Conservation (phyloP, 352 stramenopile genomes). For the Phytophthora chlamydospora region DNA sequence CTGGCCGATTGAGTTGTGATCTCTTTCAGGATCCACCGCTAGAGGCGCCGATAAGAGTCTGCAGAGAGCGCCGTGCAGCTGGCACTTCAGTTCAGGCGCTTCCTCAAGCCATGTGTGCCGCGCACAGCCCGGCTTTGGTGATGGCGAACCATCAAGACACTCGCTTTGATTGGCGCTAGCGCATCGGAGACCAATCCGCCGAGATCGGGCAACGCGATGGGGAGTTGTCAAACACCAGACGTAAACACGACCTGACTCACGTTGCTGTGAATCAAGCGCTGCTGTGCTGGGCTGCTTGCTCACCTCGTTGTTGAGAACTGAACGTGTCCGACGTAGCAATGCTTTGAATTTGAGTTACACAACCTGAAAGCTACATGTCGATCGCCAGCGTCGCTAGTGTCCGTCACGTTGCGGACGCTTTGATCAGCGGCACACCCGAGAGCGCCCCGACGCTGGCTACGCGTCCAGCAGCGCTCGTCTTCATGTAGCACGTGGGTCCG, state of each 20-base stretch:
- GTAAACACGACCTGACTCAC: slow-evolving; percentile 27
- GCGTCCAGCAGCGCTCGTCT: slow-evolving; percentile 33
- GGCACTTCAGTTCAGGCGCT: slow-evolving; percentile 13
- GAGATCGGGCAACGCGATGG: slow-evolving; percentile 18
- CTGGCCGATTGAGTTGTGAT: slow-evolving; percentile 23
- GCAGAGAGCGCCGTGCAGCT: slow-evolving; percentile 26
- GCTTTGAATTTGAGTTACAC: neutral
- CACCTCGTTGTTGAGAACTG: neutral
- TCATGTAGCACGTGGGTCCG: slow-evolving; percentile 55
- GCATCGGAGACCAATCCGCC: neutral
- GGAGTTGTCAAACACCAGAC: neutral
- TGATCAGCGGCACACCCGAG: slow-evolving; percentile 36
- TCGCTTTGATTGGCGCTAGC: slow-evolving; percentile 14
- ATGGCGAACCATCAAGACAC: slow-evolving; percentile 19
- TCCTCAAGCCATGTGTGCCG: slow-evolving; percentile 19
- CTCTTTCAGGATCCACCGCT: neutral
- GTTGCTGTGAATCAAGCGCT: too few relatives aligned
- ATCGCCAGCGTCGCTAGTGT: neutral
- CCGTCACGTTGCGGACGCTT: neutral
- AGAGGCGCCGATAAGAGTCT: neutral
- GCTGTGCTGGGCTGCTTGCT: neutral
- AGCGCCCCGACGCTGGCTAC: slow-evolving; percentile 34
- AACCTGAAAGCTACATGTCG: too few relatives aligned
- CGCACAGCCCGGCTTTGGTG: slow-evolving; percentile 29
- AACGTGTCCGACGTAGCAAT: neutral